Conservation (phyloP, 2,329 filamentous ascomycete genomes). For the Cladophialophora exuberans region DNA sequence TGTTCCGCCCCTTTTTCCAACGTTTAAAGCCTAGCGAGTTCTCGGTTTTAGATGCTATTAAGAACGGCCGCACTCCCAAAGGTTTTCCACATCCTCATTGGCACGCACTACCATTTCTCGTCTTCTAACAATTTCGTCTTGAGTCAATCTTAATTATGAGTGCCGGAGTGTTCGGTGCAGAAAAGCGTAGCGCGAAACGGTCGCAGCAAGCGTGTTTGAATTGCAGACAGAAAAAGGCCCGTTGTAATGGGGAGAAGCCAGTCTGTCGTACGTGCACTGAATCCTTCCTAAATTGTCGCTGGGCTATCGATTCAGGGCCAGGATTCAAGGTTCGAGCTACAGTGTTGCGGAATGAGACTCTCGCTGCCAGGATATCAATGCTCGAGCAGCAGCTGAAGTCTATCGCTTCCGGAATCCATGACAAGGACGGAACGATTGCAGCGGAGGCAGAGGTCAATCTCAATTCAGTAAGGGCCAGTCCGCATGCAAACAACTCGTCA, state of each 20-base stretch:
- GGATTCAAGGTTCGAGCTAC: not conserved
- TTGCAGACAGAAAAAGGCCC: constrained; percentile 17
- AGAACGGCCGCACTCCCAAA: not conserved
- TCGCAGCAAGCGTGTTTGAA: not conserved
- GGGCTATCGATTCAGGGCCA: not conserved
- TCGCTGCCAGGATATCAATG: not conserved
- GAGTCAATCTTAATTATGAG: not conserved
- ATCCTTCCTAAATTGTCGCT: not conserved
- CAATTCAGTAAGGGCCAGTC: not conserved
- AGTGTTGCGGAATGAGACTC: not conserved
- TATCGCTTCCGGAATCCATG: not conserved
- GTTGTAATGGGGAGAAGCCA: constrained; percentile 14
- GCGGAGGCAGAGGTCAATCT: not conserved
- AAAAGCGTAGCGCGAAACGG: not conserved
- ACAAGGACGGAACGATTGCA: not conserved
- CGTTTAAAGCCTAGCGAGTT: not conserved
- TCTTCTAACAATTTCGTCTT: not conserved
- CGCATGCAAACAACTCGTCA: not conserved
- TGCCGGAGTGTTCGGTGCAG: not conserved
- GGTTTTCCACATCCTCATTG: not conserved
- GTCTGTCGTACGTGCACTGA: not conserved
- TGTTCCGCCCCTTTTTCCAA: not conserved
- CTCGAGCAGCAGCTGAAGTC: not conserved
- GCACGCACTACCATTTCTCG: not conserved
- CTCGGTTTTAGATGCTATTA: not conserved